These are phyloP conservation scores for Lycium ferocissimum DNA, from an alignment of 257 asterid species.

Conservation along the genomic window DNA sequence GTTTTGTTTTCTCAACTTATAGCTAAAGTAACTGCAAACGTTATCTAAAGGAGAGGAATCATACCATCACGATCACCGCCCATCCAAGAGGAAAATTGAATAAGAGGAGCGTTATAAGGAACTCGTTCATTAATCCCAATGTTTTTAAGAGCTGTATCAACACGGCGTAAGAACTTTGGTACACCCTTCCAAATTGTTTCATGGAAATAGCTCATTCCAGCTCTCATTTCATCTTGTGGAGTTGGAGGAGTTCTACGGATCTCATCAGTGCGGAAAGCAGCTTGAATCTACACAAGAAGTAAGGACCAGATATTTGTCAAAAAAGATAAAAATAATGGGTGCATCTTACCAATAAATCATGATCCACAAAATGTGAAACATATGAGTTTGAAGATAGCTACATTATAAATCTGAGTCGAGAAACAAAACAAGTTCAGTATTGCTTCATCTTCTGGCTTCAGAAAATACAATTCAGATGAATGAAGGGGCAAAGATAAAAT, in stretches of 20 bases:
- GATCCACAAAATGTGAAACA: neutral
- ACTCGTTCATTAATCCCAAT: conserved; percentile 58
- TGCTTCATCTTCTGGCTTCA: neutral
- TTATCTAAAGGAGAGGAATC: neutral
- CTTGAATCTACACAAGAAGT: conserved; percentile 45
- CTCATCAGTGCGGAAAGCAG: conserved; percentile 64
- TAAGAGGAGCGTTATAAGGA: conserved; percentile 61
- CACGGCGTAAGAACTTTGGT: conserved; percentile 57
- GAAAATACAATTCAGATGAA: neutral
- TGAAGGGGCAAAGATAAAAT: neutral
- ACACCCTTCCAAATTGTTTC: conserved; percentile 66
- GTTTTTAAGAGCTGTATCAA: conserved; percentile 58
- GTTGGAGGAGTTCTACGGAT: conserved; percentile 63
- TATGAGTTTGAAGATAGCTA: neutral
- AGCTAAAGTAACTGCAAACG: neutral
- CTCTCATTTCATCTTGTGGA: conserved; percentile 67
- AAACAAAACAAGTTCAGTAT: neutral
- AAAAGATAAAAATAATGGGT: neutral
- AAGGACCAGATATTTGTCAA: neutral
- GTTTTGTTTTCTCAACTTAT: neutral
- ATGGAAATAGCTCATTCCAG: conserved; percentile 65
- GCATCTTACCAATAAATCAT: neutral
- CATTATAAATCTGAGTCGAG: neutral
- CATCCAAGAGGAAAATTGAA: conserved; percentile 67
- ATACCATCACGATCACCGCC: conserved; percentile 69